phyloP scores from a whole-genome alignment of 1,139 yeast genomes.

The Groenewaldozyma auringiensis region DNA sequence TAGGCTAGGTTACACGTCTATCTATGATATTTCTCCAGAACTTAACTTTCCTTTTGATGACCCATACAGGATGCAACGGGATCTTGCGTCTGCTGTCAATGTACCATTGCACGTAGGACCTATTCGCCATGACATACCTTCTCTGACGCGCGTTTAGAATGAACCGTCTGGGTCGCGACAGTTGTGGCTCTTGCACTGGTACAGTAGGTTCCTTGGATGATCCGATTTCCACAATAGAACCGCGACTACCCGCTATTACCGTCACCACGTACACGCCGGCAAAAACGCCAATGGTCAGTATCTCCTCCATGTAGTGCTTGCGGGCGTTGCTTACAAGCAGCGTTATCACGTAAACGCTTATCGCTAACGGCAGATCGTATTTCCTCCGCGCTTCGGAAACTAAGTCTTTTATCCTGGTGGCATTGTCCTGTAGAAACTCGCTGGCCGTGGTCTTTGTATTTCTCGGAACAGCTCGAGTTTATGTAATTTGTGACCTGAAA shows the following conservation, averaged over 20 bases:
- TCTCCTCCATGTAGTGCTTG: neutral
- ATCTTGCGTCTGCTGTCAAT: neutral
- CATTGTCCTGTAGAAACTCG: too few relatives aligned
- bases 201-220: too few relatives aligned
- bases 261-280: neutral
- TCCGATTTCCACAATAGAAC: too few relatives aligned
- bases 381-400: neutral
- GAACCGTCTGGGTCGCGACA: too few relatives aligned
- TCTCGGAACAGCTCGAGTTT: too few relatives aligned
- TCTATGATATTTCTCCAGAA: neutral
- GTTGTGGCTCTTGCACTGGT: too few relatives aligned
- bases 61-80: conserved; percentile 1
- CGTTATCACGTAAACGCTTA: neutral
- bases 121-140: too few relatives aligned
- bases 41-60: neutral
- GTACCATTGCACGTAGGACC: neutral
- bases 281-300: neutral
- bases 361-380: neutral
- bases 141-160: neutral
- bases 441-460: too few relatives aligned
- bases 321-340: neutral
- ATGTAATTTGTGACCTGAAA: too few relatives aligned
- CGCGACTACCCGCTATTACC: too few relatives aligned
- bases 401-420: too few relatives aligned
- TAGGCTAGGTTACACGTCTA: too few relatives aligned